These are phyloP conservation scores for Solanum microdontum DNA, from an alignment of 257 asterid species.

Conservation along the genomic window DNA sequence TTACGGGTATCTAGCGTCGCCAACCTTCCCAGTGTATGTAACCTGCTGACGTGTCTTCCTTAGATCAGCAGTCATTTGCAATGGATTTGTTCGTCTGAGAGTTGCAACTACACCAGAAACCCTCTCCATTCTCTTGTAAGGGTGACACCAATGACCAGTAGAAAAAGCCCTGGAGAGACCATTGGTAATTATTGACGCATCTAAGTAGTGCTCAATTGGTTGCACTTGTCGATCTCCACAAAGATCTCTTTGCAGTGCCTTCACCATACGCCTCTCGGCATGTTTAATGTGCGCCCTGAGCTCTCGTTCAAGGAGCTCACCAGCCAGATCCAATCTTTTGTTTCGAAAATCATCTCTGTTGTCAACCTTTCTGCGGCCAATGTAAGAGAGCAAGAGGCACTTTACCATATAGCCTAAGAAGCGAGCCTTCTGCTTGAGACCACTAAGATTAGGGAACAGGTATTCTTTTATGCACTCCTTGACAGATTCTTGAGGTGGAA, in stretches of 20 bases:
- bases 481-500: constrained; percentile 65
- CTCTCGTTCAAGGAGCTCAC: constrained; percentile 81
- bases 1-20: constrained; percentile 98
- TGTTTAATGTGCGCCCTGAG: constrained; percentile 68
- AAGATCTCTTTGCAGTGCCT: constrained; percentile 76
- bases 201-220: constrained; percentile 48
- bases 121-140: constrained; percentile 81
- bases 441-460: constrained; percentile 55
- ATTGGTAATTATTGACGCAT: constrained; percentile 74
- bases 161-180: constrained; percentile 97
- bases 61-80: constrained; percentile 80
- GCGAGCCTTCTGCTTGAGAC: constrained; percentile 53
- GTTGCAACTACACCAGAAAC: constrained; percentile 88
- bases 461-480: constrained; percentile 51
- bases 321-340: constrained; percentile 87
- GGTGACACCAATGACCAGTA: constrained; percentile 90
- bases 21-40: constrained; percentile 81
- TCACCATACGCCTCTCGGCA: constrained; percentile 66
- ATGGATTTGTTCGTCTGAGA: constrained; percentile 76
- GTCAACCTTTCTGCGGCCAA: constrained; percentile 65
- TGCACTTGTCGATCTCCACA: constrained; percentile 50
- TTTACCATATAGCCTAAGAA: constrained; percentile 88
- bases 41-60: constrained; percentile 93
- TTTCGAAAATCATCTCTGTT: constrained; percentile 83
- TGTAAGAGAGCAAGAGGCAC: constrained; percentile 64